These are phyloP conservation scores for Penicillium salamii DNA, from an alignment of 495 filamentous ascomycete species.

Conservation along the genomic window DNA sequence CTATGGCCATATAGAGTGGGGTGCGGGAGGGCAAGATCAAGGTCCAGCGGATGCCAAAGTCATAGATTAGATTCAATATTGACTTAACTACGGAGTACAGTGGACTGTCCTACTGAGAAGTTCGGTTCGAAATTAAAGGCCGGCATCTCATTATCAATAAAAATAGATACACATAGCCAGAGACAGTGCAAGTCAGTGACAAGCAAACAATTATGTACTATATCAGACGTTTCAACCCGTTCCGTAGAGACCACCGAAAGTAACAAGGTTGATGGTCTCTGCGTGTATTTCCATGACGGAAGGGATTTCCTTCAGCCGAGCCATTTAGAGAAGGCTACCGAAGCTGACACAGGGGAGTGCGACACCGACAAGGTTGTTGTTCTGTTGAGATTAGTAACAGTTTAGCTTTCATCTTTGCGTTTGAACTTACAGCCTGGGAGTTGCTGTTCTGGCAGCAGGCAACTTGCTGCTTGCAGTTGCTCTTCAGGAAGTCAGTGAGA, in stretches of 20 bases:
- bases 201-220: no score
- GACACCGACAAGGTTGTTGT: constrained; percentile 41
- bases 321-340: constrained; percentile 37
- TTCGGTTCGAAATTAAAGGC: no score
- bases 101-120: no score
- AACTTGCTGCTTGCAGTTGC: constrained; percentile 48
- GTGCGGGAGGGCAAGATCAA: constrained; percentile 3
- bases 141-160: no score
- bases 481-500: constrained; percentile 33
- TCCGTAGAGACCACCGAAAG: no score
- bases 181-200: no score
- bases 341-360: constrained; percentile 45
- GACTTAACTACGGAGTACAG: no score
- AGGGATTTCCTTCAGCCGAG: not conserved
- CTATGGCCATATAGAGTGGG: constrained; percentile 25
- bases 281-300: constrained; percentile 3
- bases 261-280: no score
- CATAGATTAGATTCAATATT: not conserved
- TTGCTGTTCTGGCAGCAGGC: constrained; percentile 46
- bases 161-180: no score
- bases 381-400: constrained; percentile 6
- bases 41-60: not conserved
- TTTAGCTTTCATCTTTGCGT: not conserved
- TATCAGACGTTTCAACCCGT: no score
- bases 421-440: constrained; percentile 24